These are phyloP conservation scores for Symbiodinium pilosum DNA, from an alignment of 73 alveolate genomes.

Conservation along the genomic window DNA sequence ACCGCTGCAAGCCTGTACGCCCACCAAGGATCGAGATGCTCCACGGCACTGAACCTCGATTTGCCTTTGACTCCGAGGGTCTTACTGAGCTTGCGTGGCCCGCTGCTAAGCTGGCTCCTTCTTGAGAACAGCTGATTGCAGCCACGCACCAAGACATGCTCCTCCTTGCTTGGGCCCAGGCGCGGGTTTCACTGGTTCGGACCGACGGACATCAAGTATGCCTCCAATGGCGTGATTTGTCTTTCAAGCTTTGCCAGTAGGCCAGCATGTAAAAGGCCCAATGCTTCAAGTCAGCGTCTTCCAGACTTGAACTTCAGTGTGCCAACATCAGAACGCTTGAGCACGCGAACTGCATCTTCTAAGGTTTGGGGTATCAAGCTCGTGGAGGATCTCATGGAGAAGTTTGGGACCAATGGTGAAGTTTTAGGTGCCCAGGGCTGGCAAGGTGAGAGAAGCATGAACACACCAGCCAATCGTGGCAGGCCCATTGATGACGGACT, in stretches of 20 bases:
- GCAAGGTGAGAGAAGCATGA: too few relatives aligned
- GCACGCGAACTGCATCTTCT: too few relatives aligned
- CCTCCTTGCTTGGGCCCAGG: background rate
- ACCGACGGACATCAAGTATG: background rate
- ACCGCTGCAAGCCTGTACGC: too few relatives aligned
- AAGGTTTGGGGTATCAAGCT: slow-evolving; percentile 7
- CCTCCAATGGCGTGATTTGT: background rate
- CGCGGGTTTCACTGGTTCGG: background rate
- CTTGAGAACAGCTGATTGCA: background rate
- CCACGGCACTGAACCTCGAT: background rate
- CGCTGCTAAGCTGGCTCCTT: background rate
- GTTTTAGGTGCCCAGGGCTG: background rate
- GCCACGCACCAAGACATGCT: too few relatives aligned
- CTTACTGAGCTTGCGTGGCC: background rate
- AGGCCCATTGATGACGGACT: background rate
- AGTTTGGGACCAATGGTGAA: background rate
- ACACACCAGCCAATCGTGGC: background rate
- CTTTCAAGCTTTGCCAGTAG: background rate
- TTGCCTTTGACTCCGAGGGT: slow-evolving; percentile 9
- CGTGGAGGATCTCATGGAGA: slow-evolving; percentile 16
- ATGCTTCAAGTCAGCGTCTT: too few relatives aligned
- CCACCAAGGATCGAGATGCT: slow-evolving; percentile 5
- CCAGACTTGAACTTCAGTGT: too few relatives aligned
- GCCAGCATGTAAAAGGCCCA: too few relatives aligned
- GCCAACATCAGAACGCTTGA: too few relatives aligned